A percentile compares a stretch with the other conserved stretches of the same genome.
Conservation (phyloP, 129 eudicot genomes). For the Pseudognaphalium luteoalbum region DNA sequence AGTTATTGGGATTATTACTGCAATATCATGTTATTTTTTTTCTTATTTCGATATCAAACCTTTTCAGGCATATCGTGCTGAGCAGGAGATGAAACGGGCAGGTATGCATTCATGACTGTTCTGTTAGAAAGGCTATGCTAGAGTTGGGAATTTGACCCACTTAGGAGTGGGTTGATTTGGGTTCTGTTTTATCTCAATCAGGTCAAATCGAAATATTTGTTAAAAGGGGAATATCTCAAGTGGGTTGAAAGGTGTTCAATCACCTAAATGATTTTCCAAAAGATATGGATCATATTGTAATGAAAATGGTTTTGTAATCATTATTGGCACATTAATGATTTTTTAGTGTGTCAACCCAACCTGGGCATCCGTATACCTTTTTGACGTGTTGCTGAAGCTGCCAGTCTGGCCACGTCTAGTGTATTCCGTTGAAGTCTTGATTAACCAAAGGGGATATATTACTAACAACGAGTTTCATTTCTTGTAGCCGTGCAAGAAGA, state of each 20-base stretch:
- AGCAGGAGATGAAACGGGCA: conserved; percentile 50
- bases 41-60: conserved; percentile 23
- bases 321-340: not conserved
- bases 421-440: not conserved
- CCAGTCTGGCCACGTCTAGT: not conserved
- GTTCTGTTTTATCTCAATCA: not conserved
- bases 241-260: not conserved
- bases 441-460: not conserved
- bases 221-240: not conserved
- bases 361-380: not conserved
- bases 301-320: not conserved
- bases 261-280: not conserved
- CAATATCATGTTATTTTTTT: conserved; percentile 6
- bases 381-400: not conserved
- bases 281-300: not conserved
- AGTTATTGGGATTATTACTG: not conserved
- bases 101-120: conserved; percentile 41
- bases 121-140: not conserved
- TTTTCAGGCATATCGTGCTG: conserved; percentile 54
- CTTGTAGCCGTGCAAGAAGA: conserved; percentile 67
- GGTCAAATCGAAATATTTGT: not conserved
- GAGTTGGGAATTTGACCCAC: not conserved
- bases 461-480: conserved; percentile 1
- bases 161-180: not conserved
- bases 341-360: not conserved